Percentiles rank a stretch among this genome's conserved stretches.
phyloP scores from a whole-genome alignment of 345 rosid genomes.

The Fremontodendron californicum region DNA sequence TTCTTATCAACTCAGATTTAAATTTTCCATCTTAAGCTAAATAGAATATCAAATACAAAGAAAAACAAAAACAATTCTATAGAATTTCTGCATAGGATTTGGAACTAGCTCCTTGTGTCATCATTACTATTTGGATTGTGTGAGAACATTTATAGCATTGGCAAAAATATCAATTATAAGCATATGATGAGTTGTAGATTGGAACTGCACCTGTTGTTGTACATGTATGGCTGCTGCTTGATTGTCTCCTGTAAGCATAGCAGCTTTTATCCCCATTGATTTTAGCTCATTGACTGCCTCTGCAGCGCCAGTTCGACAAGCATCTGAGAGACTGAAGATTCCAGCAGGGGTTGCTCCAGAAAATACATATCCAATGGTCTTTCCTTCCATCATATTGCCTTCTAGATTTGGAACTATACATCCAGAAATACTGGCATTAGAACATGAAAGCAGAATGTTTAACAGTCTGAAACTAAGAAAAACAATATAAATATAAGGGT shows the following conservation, averaged over 20 bases:
- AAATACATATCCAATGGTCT: slow-evolving; percentile 61
- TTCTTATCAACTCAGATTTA: background rate
- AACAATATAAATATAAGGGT: background rate
- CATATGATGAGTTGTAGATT: background rate
- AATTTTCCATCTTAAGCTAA: background rate
- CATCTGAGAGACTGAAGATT: slow-evolving; percentile 64
- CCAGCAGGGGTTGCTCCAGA: slow-evolving; percentile 43
- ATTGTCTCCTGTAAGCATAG: slow-evolving; percentile 87
- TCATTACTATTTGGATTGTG: background rate
- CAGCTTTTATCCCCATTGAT: slow-evolving; percentile 49
- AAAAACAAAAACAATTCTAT: background rate
- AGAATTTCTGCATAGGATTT: background rate
- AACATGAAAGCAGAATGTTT: background rate
- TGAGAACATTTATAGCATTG: too few relatives aligned
- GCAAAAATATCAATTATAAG: background rate
- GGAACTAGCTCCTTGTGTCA: background rate
- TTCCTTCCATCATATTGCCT: slow-evolving; percentile 40
- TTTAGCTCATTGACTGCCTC: slow-evolving; percentile 63
- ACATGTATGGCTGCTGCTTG: slow-evolving; percentile 63
- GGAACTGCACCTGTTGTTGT: slow-evolving; percentile 59
- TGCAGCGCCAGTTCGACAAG: slow-evolving; percentile 64
- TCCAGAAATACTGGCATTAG: background rate
- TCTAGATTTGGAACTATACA: slow-evolving; percentile 35
- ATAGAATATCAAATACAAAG: background rate
- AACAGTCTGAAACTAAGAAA: background rate